These are phyloP conservation scores for Kwoniella shivajii DNA, from an alignment of 1,284 basidiomycete genomes.

Conservation along the genomic window DNA sequence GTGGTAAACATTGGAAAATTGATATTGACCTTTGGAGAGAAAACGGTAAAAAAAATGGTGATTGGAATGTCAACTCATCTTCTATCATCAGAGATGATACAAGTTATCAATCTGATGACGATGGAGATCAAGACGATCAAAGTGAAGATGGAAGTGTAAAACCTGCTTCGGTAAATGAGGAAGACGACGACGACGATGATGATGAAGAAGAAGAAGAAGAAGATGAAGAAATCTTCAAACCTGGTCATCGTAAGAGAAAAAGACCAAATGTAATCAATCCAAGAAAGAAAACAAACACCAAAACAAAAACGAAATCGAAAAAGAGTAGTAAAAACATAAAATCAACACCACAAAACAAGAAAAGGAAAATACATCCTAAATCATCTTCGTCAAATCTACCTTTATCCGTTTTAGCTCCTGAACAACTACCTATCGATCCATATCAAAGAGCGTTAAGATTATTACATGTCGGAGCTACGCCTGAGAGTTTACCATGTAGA, in stretches of 20 bases:
- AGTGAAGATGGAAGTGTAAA: conserved; percentile 37
- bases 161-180: conserved; percentile 12
- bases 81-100: too few species aligned
- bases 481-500: conserved; percentile 85
- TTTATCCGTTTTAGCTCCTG: conserved; percentile 25
- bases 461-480: conserved; percentile 89
- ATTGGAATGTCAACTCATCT: conserved; percentile 34
- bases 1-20: conserved; percentile 45
- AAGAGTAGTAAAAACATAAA: conserved; percentile 12
- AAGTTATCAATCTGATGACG: too few species aligned
- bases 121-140: conserved; percentile 35
- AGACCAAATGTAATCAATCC: background rate
- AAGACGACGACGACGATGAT: too few species aligned
- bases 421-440: conserved; percentile 67
- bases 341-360: conserved; percentile 9
- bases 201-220: conserved; percentile 13
- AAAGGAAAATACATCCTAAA: conserved; percentile 39
- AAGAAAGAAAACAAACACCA: conserved; percentile 11
- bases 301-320: conserved; percentile 2
- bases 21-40: conserved; percentile 49
- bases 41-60: conserved; percentile 32
- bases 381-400: conserved; percentile 38
- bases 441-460: conserved; percentile 84
- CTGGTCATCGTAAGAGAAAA: conserved; percentile 10
- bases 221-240: conserved; percentile 4